Percentiles rank a stretch among this genome's conserved stretches.
These are phyloP conservation scores for Kwoniella sp. DNA, from an alignment of 768 basidiomycete species.

Conservation along the genomic window DNA sequence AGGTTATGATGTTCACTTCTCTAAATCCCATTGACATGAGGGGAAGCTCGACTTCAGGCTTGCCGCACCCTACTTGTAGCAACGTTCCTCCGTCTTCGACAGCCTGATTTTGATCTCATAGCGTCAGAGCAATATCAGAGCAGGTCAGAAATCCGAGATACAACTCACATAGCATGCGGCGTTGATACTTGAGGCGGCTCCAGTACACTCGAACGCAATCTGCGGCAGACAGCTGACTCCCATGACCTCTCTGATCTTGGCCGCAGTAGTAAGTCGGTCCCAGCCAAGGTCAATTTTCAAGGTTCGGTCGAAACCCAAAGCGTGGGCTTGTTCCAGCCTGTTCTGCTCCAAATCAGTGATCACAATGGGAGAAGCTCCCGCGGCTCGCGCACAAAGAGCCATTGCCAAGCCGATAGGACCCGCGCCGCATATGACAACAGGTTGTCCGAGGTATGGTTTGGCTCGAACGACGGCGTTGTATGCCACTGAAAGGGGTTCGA, in stretches of 20 bases:
- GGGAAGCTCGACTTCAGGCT: constrained; percentile 34
- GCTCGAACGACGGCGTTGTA: constrained; percentile 37
- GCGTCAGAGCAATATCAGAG: neutral
- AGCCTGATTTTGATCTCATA: constrained; percentile 27
- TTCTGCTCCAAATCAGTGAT: constrained; percentile 41
- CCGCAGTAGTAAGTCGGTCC: constrained; percentile 33
- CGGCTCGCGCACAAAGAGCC: constrained; percentile 36
- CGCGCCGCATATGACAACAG: constrained; percentile 37
- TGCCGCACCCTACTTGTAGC: constrained; percentile 39
- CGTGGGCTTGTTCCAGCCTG: constrained; percentile 26
- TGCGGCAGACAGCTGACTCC: constrained; percentile 33
- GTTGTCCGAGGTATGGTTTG: constrained; percentile 36
- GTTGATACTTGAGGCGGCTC: constrained; percentile 34
- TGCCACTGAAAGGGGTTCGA: constrained; percentile 42
- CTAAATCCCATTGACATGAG: constrained; percentile 40
- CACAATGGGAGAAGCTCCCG: constrained; percentile 36
- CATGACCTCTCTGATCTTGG: constrained; percentile 29
- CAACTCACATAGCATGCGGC: constrained; percentile 37
- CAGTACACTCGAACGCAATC: constrained; percentile 42
- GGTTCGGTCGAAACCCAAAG: constrained; percentile 33
- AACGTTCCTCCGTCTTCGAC: constrained; percentile 40
- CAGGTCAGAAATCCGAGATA: neutral
- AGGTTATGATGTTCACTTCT: constrained; percentile 37
- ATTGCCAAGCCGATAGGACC: constrained; percentile 43
- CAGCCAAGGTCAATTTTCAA: constrained; percentile 33